Conservation (phyloP, 108 stramenopile genomes). For the Skeletonema marinoi region DNA sequence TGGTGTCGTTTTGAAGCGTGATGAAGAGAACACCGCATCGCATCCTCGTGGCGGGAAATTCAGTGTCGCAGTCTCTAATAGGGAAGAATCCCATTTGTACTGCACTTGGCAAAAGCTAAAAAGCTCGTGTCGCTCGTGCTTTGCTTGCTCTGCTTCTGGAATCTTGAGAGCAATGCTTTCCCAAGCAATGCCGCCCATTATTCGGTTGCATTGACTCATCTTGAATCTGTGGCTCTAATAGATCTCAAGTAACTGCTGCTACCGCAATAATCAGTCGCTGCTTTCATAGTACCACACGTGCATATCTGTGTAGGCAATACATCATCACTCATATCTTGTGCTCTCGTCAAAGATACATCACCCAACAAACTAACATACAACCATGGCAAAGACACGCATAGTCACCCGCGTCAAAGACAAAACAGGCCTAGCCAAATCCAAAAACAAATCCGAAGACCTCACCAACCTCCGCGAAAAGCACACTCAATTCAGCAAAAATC, state of each 20-base stretch:
- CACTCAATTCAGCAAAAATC: constrained; percentile 34
- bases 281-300: too few relatives aligned
- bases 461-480: constrained; percentile 16
- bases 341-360: background rate
- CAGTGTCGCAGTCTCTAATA: background rate
- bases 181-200: too few relatives aligned
- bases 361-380: background rate
- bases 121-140: too few relatives aligned
- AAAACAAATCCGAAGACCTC: constrained; percentile 39
- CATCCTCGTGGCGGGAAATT: background rate
- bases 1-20: background rate
- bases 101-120: too few relatives aligned
- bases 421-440: constrained; percentile 44
- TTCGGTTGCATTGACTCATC: too few relatives aligned
- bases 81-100: background rate
- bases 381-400: constrained; percentile 30
- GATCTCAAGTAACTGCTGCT: too few relatives aligned
- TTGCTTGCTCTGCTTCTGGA: too few relatives aligned
- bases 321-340: background rate
- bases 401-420: constrained; percentile 51
- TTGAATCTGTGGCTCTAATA: too few relatives aligned
- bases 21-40: background rate
- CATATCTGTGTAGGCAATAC: background rate
- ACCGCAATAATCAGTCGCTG: too few relatives aligned
- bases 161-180: too few relatives aligned